Base-by-base conservation (phyloP, 495 filamentous ascomycete species). In the Lophium mytilinum region DNA sequence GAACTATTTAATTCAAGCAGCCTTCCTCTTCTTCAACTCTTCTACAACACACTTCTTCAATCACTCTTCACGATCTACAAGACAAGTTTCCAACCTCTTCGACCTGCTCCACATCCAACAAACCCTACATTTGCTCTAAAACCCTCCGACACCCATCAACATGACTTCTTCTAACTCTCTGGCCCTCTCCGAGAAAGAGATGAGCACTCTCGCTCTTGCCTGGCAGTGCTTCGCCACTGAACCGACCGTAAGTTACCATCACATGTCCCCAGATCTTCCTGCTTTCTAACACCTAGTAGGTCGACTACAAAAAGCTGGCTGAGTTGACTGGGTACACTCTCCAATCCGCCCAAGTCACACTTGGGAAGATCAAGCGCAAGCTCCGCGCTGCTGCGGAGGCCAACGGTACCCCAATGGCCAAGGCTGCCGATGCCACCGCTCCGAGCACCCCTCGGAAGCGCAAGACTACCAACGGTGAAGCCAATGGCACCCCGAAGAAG, bases 141-240 rank as follows among this genome's bases (percentile, higher is more conserved):
- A 1, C 15, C 41, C 15, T 19, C 15, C 7, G 9, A 45, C 15
- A 19, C 1, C 41, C 8, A 45, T 1, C 19, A 17, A 7, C 1
- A 45, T 19, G 6, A 7, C 12, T 19, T 9, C 15, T 19, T 9
- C 41, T 1, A n/a, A 15, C 12, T 0, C 9, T 45, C 19, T 45
- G 41, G 5, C 14, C 14, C 19, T 45, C 12, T 45, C 41, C 19
- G 41, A 45, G 41, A 15, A 45, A 17, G 41, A 45, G 41, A 45
- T 45, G 41, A 45, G 19, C 15, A 30, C 53, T 9, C 58, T 65
- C 33, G 62, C 58, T 5, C 43, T 55, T 30, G 58, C 58, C 18
- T 65, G 62, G 62, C 62, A 61, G 19, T 65, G 62, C 51, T 54
- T 65, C 41, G 58, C 58, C 7, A 18, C 37, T 12, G 58, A 61